Percentiles rank a stretch among this genome's conserved stretches.
These are phyloP conservation scores for Lactifluus volemus DNA, from an alignment of 768 basidiomycete species.

Conservation along the genomic window DNA sequence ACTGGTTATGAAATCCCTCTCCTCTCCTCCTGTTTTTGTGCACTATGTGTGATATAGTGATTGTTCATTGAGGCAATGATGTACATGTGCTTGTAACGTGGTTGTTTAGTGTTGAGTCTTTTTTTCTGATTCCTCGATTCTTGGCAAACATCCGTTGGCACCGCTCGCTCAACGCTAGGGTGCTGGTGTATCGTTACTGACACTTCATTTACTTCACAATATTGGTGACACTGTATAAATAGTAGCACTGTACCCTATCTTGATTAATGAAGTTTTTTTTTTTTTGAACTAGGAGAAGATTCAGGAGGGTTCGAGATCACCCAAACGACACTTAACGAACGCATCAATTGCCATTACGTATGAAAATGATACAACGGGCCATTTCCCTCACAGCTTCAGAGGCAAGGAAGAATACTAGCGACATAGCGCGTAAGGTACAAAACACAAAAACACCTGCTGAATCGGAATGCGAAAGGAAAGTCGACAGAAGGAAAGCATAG, in stretches of 20 bases:
- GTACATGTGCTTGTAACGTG: background rate
- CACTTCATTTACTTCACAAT: background rate
- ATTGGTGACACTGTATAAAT: constrained; percentile 5
- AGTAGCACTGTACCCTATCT: constrained; percentile 9
- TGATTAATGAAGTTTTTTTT: background rate
- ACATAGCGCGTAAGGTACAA: constrained; percentile 12
- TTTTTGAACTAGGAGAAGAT: no score
- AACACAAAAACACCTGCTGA: background rate
- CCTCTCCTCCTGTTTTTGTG: background rate
- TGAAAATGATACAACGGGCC: constrained; percentile 11
- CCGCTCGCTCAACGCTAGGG: background rate
- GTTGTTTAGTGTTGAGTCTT: background rate
- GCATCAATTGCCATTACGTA: constrained; percentile 13
- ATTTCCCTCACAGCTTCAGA: background rate
- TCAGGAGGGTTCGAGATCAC: no score
- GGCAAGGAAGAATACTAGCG: background rate
- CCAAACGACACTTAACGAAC: background rate
- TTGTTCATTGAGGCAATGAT: background rate
- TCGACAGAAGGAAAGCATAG: constrained; percentile 6
- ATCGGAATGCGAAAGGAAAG: background rate
- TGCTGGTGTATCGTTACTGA: background rate
- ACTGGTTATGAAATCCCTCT: constrained; percentile 6
- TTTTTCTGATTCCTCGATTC: background rate
- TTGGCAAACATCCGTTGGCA: background rate
- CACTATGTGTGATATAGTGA: background rate